Evolutionary conservation across 2,329 filamentous ascomycete genomes (phyloP).

Genomic region (Aspergillus sp.): DNA sequence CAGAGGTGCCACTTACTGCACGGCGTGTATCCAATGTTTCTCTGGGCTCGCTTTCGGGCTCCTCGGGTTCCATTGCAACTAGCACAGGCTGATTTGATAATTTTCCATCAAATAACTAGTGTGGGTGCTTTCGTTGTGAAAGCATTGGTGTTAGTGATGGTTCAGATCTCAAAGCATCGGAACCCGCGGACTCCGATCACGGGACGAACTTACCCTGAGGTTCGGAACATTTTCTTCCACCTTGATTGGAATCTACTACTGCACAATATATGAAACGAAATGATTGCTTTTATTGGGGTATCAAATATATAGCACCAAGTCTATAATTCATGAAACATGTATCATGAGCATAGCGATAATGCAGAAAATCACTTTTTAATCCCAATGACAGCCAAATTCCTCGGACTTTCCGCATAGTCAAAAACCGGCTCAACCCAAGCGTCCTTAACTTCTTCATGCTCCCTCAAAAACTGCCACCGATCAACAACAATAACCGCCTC

Average conservation of each 20-base stretch:
- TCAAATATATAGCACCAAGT: background rate
- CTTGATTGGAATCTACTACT: background rate
- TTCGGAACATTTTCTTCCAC: background rate
- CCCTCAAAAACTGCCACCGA: conserved; percentile 76
- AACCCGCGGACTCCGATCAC: conserved; percentile 12
- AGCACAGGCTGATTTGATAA: background rate
- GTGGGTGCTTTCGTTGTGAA: background rate
- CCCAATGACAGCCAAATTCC: conserved; percentile 89
- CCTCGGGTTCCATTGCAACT: conserved; percentile 24
- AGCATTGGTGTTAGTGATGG: background rate
- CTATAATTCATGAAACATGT: background rate
- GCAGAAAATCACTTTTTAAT: conserved; percentile 56
- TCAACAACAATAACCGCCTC: conserved; percentile 88
- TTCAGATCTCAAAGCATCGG: conserved; percentile 2
- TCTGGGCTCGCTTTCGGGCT: conserved; percentile 21
- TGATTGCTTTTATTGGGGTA: background rate
- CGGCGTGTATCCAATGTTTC: conserved; percentile 16
- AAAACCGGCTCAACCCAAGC: conserved; percentile 94
- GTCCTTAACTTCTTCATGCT: conserved; percentile 66
- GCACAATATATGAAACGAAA: background rate
- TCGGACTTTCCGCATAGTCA: conserved; percentile 75
- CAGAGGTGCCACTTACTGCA: conserved; percentile 20
- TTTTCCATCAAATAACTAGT: background rate
- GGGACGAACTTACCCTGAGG: background rate
- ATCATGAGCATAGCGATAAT: background rate